Evolutionary conservation across 2,329 filamentous ascomycete species (phyloP).

Genomic region (Cordyceps cateniannulata): DNA sequence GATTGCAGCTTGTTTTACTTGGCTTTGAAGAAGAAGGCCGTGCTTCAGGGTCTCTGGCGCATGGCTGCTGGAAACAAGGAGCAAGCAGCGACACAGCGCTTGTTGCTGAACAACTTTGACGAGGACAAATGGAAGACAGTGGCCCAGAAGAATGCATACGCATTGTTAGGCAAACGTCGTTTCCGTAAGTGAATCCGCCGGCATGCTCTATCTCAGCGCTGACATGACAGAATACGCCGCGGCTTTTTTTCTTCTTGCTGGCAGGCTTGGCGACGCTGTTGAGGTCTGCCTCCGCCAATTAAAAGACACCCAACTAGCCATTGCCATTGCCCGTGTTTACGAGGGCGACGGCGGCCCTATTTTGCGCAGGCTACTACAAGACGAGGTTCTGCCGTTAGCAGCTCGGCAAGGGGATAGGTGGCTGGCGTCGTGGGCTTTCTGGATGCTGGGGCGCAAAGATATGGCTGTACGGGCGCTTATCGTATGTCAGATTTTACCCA

Average conservation of each 20-base stretch:
- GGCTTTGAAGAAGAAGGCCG: slow-evolving; percentile 81
- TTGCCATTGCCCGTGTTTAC: slow-evolving; percentile 81
- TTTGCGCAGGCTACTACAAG: slow-evolving; percentile 65
- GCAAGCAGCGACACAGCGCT: slow-evolving; percentile 68
- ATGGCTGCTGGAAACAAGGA: slow-evolving; percentile 89
- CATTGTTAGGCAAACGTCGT: slow-evolving; percentile 80
- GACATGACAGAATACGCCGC: slow-evolving; percentile 72
- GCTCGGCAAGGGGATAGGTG: slow-evolving; percentile 80
- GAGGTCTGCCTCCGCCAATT: slow-evolving; percentile 82
- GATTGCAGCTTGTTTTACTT: slow-evolving; percentile 90
- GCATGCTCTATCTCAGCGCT: slow-evolving; percentile 14
- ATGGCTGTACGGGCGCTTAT: slow-evolving; percentile 80
- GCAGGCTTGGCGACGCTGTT: slow-evolving; percentile 76
- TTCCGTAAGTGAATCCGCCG: slow-evolving; percentile 54
- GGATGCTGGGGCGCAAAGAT: slow-evolving; percentile 76
- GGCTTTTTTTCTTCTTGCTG: slow-evolving; percentile 89
- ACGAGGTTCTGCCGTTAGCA: slow-evolving; percentile 72
- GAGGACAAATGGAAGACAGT: slow-evolving; percentile 82
- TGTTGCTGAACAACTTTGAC: slow-evolving; percentile 86
- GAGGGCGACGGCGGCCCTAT: slow-evolving; percentile 77
- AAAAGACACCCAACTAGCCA: slow-evolving; percentile 81
- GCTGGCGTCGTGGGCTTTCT: slow-evolving; percentile 94
- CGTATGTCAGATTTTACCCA: slow-evolving; percentile 42
- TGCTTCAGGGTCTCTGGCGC: slow-evolving; percentile 87
- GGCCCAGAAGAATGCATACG: slow-evolving; percentile 94